Conservation (phyloP, 495 filamentous ascomycete species). For the Cercophora scortea region DNA sequence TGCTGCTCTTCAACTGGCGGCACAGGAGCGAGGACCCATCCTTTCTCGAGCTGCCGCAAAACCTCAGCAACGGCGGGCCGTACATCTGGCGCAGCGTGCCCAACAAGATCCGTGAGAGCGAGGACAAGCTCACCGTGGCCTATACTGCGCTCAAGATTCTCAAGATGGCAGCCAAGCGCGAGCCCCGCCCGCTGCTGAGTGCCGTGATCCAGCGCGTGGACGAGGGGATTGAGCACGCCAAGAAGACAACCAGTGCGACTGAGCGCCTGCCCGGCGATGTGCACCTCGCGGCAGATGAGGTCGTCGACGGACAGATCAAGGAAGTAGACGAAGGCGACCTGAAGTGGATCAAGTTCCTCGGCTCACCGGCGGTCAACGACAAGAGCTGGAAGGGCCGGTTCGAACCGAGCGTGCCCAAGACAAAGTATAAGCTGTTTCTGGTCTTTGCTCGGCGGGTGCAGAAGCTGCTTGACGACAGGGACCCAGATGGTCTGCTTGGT, state of each 20-base stretch:
- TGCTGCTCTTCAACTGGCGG: background rate
- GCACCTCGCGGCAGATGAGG: constrained; percentile 4
- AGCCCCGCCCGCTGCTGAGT: constrained; percentile 4
- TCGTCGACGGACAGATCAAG: background rate
- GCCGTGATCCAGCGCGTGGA: background rate
- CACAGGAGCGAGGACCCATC: background rate
- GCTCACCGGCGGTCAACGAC: constrained; percentile 8
- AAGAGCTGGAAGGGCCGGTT: constrained; percentile 8
- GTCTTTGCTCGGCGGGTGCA: constrained; percentile 21
- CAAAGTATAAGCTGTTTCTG: constrained; percentile 16
- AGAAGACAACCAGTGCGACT: background rate
- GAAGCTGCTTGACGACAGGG: constrained; percentile 18
- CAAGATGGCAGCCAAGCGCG: background rate
- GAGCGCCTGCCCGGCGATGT: background rate
- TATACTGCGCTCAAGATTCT: constrained; percentile 4
- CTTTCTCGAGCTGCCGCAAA: constrained; percentile 2
- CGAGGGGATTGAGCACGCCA: background rate
- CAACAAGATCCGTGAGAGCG: background rate
- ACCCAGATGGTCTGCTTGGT: constrained; percentile 13
- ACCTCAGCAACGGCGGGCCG: constrained; percentile 10
- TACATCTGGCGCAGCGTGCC: constrained; percentile 10
- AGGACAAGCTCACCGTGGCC: constrained; percentile 9
- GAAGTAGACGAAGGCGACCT: constrained; percentile 8
- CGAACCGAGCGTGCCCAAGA: constrained; percentile 1
- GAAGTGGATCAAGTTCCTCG: constrained; percentile 17